These are phyloP conservation scores for Penicillium digitatum DNA, from an alignment of 2,329 filamentous ascomycete genomes.

Conservation along the genomic window DNA sequence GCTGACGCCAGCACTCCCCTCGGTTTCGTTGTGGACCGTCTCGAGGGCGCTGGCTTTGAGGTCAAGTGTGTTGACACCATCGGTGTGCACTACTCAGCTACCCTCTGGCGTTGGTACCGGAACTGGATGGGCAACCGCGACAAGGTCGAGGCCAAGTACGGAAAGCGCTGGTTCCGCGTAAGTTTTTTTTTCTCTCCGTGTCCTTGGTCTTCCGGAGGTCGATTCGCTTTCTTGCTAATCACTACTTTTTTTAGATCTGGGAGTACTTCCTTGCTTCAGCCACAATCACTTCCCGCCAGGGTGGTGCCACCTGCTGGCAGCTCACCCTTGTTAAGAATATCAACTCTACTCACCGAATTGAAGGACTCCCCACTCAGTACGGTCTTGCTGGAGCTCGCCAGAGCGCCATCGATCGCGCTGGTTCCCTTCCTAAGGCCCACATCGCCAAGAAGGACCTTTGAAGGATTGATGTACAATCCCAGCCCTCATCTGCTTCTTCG, in stretches of 20 bases:
- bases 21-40: slow-evolving; percentile 75
- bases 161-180: slow-evolving; percentile 81
- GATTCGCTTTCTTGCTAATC: not conserved
- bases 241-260: slow-evolving; percentile 57
- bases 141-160: slow-evolving; percentile 92
- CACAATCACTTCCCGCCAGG: slow-evolving; percentile 78
- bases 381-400: slow-evolving; percentile 63
- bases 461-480: slow-evolving; percentile 2
- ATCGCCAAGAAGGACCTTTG: slow-evolving; percentile 31
- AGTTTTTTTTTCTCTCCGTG: not conserved
- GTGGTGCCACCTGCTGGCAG: slow-evolving; percentile 80
- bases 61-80: slow-evolving; percentile 89
- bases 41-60: slow-evolving; percentile 85
- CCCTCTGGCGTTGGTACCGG: slow-evolving; percentile 96
- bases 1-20: slow-evolving; percentile 93
- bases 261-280: slow-evolving; percentile 86
- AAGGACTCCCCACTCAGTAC: slow-evolving; percentile 67
- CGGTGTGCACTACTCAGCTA: slow-evolving; percentile 94
- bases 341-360: slow-evolving; percentile 77
- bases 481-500: not conserved
- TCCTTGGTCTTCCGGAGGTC: not conserved
- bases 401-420: slow-evolving; percentile 39
- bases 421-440: slow-evolving; percentile 36
- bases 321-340: slow-evolving; percentile 85
- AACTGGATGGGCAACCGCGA: slow-evolving; percentile 96